Evolutionary conservation across 2,329 filamentous ascomycete genomes (phyloP).

Genomic region (Verticillium dahliae): DNA sequence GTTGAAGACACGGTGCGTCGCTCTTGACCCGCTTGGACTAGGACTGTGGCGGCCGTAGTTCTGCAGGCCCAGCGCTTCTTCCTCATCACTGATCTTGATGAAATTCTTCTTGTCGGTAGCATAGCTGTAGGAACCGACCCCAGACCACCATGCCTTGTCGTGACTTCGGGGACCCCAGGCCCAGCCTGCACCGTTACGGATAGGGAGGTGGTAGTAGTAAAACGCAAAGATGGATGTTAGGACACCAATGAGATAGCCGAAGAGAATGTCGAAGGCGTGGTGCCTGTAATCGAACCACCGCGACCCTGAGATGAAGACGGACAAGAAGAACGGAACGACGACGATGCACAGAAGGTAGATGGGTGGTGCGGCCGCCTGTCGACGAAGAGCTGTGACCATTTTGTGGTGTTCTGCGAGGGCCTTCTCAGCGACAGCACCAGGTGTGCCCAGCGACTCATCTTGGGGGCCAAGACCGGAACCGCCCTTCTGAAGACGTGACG

Average conservation of each 20-base stretch:
- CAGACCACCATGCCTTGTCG: slow-evolving; percentile 72
- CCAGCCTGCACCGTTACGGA: slow-evolving; percentile 76
- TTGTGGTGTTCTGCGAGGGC: slow-evolving; percentile 26
- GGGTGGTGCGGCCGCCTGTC: slow-evolving; percentile 75
- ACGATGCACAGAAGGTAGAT: slow-evolving; percentile 68
- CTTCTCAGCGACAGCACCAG: slow-evolving; percentile 12
- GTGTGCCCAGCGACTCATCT: background rate
- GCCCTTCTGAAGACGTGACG: slow-evolving; percentile 37
- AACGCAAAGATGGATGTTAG: slow-evolving; percentile 68
- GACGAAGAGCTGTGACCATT: slow-evolving; percentile 49
- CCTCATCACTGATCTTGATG: slow-evolving; percentile 18
- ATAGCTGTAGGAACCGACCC: slow-evolving; percentile 56
- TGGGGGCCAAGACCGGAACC: background rate
- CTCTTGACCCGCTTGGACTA: background rate
- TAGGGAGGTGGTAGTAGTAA: slow-evolving; percentile 78
- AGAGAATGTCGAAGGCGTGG: slow-evolving; percentile 86
- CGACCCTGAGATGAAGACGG: slow-evolving; percentile 77
- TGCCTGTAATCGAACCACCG: slow-evolving; percentile 87
- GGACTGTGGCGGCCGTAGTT: background rate
- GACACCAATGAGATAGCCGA: slow-evolving; percentile 74
- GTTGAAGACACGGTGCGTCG: background rate
- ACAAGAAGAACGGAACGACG: slow-evolving; percentile 64
- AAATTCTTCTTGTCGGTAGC: slow-evolving; percentile 33
- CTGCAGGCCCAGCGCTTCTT: slow-evolving; percentile 14
- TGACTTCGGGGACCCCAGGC: slow-evolving; percentile 75